Evolutionary conservation across 495 filamentous ascomycete genomes (phyloP).

Genomic region (Margaritispora aquatica): DNA sequence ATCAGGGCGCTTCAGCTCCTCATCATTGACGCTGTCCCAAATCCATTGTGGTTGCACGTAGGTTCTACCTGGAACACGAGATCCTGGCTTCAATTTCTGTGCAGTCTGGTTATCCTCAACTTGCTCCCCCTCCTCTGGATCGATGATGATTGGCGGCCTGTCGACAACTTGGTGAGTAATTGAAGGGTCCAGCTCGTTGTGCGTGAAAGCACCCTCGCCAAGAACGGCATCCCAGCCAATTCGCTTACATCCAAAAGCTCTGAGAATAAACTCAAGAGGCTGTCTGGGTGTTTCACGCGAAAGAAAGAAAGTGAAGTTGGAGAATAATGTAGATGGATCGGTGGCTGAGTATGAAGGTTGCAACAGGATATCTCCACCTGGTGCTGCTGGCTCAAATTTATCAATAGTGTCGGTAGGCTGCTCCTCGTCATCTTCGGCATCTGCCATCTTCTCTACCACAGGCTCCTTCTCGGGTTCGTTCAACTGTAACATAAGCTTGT

Average conservation of each 20-base stretch:
- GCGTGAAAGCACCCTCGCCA: slow-evolving; percentile 87
- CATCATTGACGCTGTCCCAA: slow-evolving; percentile 92
- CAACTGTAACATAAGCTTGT: slow-evolving; percentile 47
- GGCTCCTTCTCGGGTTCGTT: slow-evolving; percentile 36
- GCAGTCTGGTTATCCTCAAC: slow-evolving; percentile 51
- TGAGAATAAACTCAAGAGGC: slow-evolving; percentile 87
- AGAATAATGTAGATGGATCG: slow-evolving; percentile 65
- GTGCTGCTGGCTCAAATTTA: slow-evolving; percentile 72
- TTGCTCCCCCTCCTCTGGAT: slow-evolving; percentile 50
- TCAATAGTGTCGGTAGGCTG: slow-evolving; percentile 65
- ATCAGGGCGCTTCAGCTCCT: slow-evolving; percentile 78
- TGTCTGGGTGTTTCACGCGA: slow-evolving; percentile 90
- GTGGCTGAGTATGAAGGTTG: slow-evolving; percentile 63
- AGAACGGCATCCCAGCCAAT: slow-evolving; percentile 89
- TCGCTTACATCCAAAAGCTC: slow-evolving; percentile 91
- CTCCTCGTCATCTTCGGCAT: slow-evolving; percentile 42
- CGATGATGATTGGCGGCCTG: slow-evolving; percentile 64
- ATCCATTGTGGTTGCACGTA: slow-evolving; percentile 98
- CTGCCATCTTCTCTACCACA: slow-evolving; percentile 19
- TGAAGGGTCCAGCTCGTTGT: slow-evolving; percentile 73
- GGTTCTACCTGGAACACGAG: slow-evolving; percentile 76
- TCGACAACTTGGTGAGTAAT: slow-evolving; percentile 98
- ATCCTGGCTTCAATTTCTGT: slow-evolving; percentile 44
- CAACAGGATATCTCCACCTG: slow-evolving; percentile 77
- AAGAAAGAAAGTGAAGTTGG: slow-evolving; percentile 82